Evolutionary conservation across 495 filamentous ascomycete species (phyloP).

Genomic region (Xylaria castorea): DNA sequence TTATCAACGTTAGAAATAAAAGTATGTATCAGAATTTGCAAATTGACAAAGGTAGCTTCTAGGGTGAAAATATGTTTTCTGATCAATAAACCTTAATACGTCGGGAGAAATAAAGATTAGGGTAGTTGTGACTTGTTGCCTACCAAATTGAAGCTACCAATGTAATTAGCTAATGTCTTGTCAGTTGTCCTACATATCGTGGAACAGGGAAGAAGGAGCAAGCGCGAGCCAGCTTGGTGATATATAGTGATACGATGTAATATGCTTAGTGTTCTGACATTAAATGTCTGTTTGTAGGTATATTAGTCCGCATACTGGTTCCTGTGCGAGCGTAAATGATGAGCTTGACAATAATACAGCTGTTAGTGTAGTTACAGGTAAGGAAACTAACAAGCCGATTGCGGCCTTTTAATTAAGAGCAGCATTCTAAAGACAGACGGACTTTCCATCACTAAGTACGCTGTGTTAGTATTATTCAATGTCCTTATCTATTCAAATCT

Average conservation of each 20-base stretch:
- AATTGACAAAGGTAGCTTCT: not conserved
- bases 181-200: not conserved
- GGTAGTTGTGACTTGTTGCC: too few species aligned
- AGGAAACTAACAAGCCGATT: too few species aligned
- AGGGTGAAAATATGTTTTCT: not conserved
- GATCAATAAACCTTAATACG: not conserved
- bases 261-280: not conserved
- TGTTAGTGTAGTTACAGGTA: not conserved
- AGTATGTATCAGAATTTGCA: not conserved
- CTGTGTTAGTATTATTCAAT: not conserved
- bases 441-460: not conserved
- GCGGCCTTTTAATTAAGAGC: not conserved
- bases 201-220: not conserved
- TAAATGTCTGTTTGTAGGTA: not conserved
- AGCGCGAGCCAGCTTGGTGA: not conserved
- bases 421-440: not conserved
- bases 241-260: not conserved
- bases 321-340: not conserved
- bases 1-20: not conserved
- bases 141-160: too few species aligned
- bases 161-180: not conserved
- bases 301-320: not conserved
- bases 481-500: not conserved
- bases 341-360: not conserved
- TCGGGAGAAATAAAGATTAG: not conserved